Conservation (phyloP, 768 basidiomycete genomes). For the Termitomyces sp. region DNA sequence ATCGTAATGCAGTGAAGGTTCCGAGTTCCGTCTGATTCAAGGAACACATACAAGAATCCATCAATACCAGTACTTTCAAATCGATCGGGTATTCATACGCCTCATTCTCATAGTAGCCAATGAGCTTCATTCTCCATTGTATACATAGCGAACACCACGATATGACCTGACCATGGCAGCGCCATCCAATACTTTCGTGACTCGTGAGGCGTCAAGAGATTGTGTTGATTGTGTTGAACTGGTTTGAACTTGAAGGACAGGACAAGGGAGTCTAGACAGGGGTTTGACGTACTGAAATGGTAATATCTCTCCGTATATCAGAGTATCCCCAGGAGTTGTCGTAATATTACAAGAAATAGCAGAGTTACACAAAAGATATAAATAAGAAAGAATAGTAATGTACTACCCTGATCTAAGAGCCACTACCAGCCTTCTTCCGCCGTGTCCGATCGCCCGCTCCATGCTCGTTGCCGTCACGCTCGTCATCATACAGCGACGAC, state of each 20-base stretch:
- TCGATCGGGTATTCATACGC: neutral
- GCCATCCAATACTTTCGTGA: neutral
- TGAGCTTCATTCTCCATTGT: neutral
- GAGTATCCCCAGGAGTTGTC: conserved; percentile 4
- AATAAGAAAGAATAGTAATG: conserved; percentile 4
- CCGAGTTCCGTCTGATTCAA: conserved; percentile 7
- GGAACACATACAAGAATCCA: neutral
- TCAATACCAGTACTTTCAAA: neutral
- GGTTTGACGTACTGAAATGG: neutral
- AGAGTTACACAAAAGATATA: conserved; percentile 8
- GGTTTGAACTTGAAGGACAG: neutral
- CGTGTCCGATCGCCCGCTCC: conserved; percentile 22
- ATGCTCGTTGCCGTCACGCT: conserved; percentile 19
- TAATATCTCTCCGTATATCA: neutral
- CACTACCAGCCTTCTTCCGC: conserved; percentile 15
- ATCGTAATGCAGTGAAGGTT: conserved; percentile 37
- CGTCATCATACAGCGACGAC: conserved; percentile 37
- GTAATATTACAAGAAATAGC: conserved; percentile 19
- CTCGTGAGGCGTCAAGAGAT: neutral
- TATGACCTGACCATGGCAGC: neutral
- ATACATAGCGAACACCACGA: neutral
- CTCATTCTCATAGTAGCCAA: neutral
- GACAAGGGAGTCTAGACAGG: neutral
- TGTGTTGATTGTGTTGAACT: neutral
- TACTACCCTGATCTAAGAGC: conserved; percentile 4